phyloP scores from a whole-genome alignment of 1,284 basidiomycete species.

The Apiotrichum gamsii region DNA sequence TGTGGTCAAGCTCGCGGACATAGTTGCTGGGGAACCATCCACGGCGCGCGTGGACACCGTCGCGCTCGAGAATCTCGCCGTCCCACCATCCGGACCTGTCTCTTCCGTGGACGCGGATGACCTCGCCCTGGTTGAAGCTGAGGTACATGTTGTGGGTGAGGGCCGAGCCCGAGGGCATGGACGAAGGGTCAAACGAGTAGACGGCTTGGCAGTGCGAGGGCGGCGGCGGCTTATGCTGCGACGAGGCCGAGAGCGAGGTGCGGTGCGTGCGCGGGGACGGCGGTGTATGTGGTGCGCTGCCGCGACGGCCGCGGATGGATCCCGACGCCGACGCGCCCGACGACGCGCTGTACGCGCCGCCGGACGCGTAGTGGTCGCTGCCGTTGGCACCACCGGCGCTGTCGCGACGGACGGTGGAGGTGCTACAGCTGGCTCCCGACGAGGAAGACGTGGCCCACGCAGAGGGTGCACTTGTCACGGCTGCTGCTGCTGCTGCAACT shows the following conservation, averaged over 20 bases:
- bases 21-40: constrained; percentile 97
- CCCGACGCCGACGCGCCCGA: background rate
- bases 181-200: constrained; percentile 72
- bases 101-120: constrained; percentile 80
- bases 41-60: constrained; percentile 48
- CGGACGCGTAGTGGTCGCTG: too few relatives aligned
- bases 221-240: background rate
- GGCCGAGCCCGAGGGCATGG: constrained; percentile 28
- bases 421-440: too few relatives aligned
- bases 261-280: constrained; percentile 5
- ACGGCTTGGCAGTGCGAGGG: constrained; percentile 62
- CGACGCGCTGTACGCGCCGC: too few relatives aligned
- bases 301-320: background rate
- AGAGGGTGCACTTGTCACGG: too few relatives aligned
- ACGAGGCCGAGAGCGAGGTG: background rate
- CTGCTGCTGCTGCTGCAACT: too few relatives aligned
- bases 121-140: constrained; percentile 78
- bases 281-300: constrained; percentile 3
- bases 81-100: constrained; percentile 98
- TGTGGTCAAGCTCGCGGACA: constrained; percentile 36
- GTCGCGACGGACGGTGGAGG: too few relatives aligned
- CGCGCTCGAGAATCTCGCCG: constrained; percentile 61
- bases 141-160: constrained; percentile 70
- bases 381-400: too few relatives aligned
- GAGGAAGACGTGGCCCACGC: too few relatives aligned